Evolutionary conservation across 129 eudicot genomes (phyloP).

Genomic region (Ambrosia trifida): DNA sequence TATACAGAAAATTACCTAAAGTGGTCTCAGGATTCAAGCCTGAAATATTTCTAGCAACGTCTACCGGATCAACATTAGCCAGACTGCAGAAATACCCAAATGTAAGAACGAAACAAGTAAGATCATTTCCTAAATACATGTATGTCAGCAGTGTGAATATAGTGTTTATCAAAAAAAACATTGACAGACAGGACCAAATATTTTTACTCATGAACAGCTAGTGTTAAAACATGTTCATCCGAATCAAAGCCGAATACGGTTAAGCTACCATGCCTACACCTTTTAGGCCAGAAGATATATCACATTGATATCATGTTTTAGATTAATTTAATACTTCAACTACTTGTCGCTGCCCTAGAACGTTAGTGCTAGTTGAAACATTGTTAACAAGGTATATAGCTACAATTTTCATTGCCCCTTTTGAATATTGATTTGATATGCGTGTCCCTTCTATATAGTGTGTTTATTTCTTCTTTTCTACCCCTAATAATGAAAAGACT

Average conservation of each 20-base stretch:
- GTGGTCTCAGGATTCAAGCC: conserved; percentile 97
- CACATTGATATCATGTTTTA: neutral
- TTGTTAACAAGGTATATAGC: neutral
- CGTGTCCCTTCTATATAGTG: no score
- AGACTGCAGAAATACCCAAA: conserved; percentile 51
- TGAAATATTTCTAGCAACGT: conserved; percentile 80
- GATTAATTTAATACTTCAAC: neutral
- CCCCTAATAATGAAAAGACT: neutral
- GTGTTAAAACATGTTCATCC: no score
- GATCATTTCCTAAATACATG: neutral
- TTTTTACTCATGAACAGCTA: no score
- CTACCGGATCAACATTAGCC: conserved; percentile 98
- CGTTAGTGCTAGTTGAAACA: neutral
- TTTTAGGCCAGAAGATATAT: no score
- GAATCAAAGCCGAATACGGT: no score
- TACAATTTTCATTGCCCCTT: neutral
- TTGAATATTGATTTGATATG: neutral
- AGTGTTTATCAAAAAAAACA: neutral
- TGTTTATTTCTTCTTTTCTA: no score
- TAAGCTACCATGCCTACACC: no score
- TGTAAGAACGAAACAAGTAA: neutral
- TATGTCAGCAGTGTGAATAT: conserved; percentile 5
- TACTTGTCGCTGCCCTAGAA: neutral
- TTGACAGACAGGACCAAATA: no score
- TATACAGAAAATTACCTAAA: conserved; percentile 42